Evolutionary conservation across 2,329 filamentous ascomycete genomes (phyloP), one percentile per base, ranked within the genome.

Genomic region (Fusarium stilboides): DNA sequence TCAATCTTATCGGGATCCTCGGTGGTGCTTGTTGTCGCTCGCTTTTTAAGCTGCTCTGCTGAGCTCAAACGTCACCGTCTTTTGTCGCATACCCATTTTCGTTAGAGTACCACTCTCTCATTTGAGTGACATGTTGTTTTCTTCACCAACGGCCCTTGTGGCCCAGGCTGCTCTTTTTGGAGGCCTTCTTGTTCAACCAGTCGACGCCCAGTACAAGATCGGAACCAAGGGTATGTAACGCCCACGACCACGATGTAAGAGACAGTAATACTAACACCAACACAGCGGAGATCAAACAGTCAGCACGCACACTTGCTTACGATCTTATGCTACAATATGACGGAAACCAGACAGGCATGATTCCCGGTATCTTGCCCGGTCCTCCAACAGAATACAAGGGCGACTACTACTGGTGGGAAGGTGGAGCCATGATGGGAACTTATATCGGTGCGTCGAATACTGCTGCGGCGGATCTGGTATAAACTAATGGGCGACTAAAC

Each of bases 321-420:
- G 85, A 87, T 56, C 77, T 86, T 17, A 83, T 87, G 77, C 72
- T 80, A 15, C 84, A 83, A 71, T 88, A 87, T 76, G 78, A 82
- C 37, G 85, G 85, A 59, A 85, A 87, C 69, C 71, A 81, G 60
- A 79, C 84, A 2, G 86, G 86, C 55, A 78, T 82, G 74, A 85
- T 84, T 17, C 86, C 87, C 9, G 87, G 87, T 34, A 88, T 88
- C 70, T 77, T 89, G 13, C 86, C 87, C 2, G 87, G 86, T 0
- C 87, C 87, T 55, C 87, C 87, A 69, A 75, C 77, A 2, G 74
- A 75, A 33, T 67, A 76, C 17, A 76, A 74, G 52, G 86, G 86
- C 68, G 83, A 86, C 65, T 91, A 91, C 77, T 92, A 92, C 82
- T 93, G 91, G 91, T 93, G 91, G 91, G 88, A 93, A 76, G 88